Conservation (phyloP, 345 rosid genomes). For the Eucalyptus victrix region DNA sequence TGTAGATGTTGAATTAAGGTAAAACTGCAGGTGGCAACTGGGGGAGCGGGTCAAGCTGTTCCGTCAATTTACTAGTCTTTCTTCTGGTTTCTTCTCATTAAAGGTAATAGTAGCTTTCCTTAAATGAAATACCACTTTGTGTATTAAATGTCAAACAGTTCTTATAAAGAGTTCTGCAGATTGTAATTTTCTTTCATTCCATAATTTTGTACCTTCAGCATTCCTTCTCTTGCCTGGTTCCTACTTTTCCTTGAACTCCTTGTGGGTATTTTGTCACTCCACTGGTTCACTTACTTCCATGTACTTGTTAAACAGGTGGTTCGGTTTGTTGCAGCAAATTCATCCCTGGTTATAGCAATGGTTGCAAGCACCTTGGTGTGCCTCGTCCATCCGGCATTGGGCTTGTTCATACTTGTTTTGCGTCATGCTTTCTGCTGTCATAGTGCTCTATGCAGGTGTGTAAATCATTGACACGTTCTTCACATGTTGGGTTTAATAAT, state of each 20-base stretch:
- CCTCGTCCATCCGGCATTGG: conserved; percentile 86
- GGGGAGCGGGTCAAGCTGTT: conserved; percentile 30
- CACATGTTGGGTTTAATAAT: background rate
- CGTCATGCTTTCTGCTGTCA: conserved; percentile 71
- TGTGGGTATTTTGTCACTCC: background rate
- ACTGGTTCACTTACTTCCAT: background rate
- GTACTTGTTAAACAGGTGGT: conserved; percentile 45
- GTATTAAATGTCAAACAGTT: background rate
- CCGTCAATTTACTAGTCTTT: conserved; percentile 45
- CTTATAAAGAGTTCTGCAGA: background rate
- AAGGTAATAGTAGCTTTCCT: conserved; percentile 1
- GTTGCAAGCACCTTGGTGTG: conserved; percentile 49
- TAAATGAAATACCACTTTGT: background rate
- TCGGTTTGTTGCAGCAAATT: conserved; percentile 53
- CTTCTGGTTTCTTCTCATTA: conserved; percentile 48
- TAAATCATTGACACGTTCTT: background rate
- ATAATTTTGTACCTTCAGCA: background rate
- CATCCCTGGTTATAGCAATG: conserved; percentile 35
- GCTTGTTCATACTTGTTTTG: conserved; percentile 51
- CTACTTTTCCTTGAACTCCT: background rate
- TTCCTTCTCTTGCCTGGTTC: background rate
- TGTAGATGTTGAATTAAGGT: background rate
- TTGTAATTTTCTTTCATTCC: background rate
- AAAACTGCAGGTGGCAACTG: conserved; percentile 17
- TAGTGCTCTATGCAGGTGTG: conserved; percentile 64